Evolutionary conservation across 2,329 filamentous ascomycete species (phyloP), one percentile per base, ranked within the genome.

Genomic region (Ustilaginoidea virens): DNA sequence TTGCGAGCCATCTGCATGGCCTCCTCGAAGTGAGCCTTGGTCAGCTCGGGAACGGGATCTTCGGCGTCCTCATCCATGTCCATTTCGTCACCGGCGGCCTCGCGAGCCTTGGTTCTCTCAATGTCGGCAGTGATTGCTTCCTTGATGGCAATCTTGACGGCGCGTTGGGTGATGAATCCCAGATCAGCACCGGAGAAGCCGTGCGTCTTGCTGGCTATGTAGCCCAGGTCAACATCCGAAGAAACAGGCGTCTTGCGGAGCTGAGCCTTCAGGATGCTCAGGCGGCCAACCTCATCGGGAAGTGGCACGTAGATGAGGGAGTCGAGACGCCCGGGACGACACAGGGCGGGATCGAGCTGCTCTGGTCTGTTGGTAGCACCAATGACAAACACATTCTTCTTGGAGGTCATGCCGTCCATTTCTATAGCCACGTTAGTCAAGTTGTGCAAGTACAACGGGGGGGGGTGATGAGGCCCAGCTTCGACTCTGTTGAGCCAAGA

Each of bases 361-460:
- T 98, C 90, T 24, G 90, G 90, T 65, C 90, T 74, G 68, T 98
- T 98, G 58, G 90, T 98, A 25, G 90, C 90, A 55, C 90, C 90
- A 46, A 98, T 98, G 41, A 98, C 90, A 61, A 98, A 98, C 40
- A 98, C 90, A 55, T 98, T 98, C 80, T 98, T 98, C 81, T 98
- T 98, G 22, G 87, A 94, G 25, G 87, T 96, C 87, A 96, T 96
- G 47, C 87, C 87, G 44, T 96, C 87, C 87, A 96, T 94, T 73
- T 96, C 83, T 80, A 11, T 13, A 8, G 14, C 17, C 26, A 7
- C 25, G 45, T 72, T 57, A 74, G 63, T 44, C 34, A 33, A n/a
- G n/a, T 28, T 31, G 14, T 6, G 16, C 6, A n/a, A 4, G 8
- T 17, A 24, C 5, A 12, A 17, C 8, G 11, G n/a, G n/a, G n/a